A percentile compares a stretch with the other conserved stretches of the same genome.
Conservation (phyloP, 371 early-diverging fungal species). For the Neoconidiobolus thromboides region DNA sequence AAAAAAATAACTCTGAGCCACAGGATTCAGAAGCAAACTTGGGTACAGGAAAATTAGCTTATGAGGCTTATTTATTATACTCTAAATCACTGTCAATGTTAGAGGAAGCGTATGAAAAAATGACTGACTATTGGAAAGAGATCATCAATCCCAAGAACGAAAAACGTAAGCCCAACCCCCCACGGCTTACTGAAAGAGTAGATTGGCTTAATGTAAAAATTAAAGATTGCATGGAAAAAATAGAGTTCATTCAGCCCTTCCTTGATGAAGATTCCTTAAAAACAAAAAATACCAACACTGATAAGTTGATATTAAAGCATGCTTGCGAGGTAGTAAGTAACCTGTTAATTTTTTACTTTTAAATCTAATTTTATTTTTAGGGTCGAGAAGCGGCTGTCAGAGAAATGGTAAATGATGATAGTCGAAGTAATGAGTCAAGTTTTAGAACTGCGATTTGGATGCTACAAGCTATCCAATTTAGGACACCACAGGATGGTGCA, state of each 20-base stretch:
- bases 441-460: too few relatives aligned
- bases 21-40: neutral
- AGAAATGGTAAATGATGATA: too few relatives aligned
- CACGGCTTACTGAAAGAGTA: neutral
- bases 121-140: too few relatives aligned
- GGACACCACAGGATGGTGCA: too few relatives aligned
- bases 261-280: neutral
- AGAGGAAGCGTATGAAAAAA: conserved; percentile 3
- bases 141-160: conserved; percentile 20
- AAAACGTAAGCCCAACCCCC: conserved; percentile 14
- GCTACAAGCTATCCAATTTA: too few relatives aligned
- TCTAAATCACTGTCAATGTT: neutral
- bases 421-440: too few relatives aligned
- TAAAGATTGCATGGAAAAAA: conserved; percentile 68
- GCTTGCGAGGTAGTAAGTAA: neutral
- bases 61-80: neutral
- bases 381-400: too few relatives aligned
- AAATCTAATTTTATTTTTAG: too few relatives aligned
- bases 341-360: too few relatives aligned
- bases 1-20: conserved; percentile 3
- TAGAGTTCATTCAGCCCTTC: conserved; percentile 23
- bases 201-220: conserved; percentile 67
- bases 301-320: neutral
- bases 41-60: neutral
- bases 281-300: neutral